Evolutionary conservation across 768 basidiomycete species (phyloP), one percentile per base, ranked within the genome.

Genomic region (Suillus americanus): DNA sequence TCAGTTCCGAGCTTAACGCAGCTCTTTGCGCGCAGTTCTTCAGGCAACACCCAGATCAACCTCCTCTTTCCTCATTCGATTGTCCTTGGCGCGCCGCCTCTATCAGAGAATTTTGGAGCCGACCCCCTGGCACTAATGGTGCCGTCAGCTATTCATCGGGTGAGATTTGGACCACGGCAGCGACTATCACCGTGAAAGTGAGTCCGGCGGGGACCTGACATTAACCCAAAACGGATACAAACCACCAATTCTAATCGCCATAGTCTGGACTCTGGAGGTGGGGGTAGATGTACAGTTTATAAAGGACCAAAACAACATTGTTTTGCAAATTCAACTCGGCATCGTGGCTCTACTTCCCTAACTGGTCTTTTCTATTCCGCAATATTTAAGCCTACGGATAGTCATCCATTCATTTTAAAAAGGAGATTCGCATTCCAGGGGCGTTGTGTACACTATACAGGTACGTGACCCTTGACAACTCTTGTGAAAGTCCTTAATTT

Each of bases 31-130:
- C 78, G 28, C 41, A 71, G 30, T n/a, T 78, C 16, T 56, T 80
- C 3, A 64, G 71, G 28, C 72, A 77, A 41, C 64, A 73, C 1
- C 72, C 75, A 7, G 55, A 66, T 3, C 66, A 69, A 40, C 79
- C 5, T 5, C 35, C 35, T 9, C 35, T 35, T 79, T 79, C 77
- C 3, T 51, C 72, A 25, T 76, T 76, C 45, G 66, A 74, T 12
- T 55, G 65, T 2, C 81, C 77, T 0, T 83, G 75, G 76, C 13
- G 20, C 5, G 63, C 81, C 2, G 75, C 75, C 2, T 81, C 80
- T 1, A 62, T 81, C 8, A 50, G 60, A n/a, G 74, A 79, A 16
- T 77, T 80, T 63, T 82, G 79, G 81, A 68, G 71, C 18, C 64
- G 64, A 18, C 35, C 1, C 68, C 75, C 20, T 81, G 79, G 81